phyloP scores from a whole-genome alignment of 768 basidiomycete species.

The Lentinula edodes region DNA sequence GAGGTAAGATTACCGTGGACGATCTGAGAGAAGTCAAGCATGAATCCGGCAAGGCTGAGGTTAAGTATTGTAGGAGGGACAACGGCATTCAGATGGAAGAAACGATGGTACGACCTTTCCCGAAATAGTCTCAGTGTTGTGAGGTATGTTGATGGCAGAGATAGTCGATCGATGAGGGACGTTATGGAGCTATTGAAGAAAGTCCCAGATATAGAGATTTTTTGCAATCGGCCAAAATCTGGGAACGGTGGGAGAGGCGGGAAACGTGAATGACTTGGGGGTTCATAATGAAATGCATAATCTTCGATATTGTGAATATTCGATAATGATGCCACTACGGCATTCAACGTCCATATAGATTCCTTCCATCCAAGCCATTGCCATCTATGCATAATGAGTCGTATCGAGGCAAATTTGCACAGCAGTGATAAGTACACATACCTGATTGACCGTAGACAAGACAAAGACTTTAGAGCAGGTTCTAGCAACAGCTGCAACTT shows the following conservation, averaged over 20 bases:
- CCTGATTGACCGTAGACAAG: background rate
- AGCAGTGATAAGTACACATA: background rate
- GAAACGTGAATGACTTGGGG: background rate
- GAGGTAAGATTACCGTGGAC: background rate
- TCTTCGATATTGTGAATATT: background rate
- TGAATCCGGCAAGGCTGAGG: background rate
- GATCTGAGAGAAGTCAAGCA: background rate
- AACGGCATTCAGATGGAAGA: background rate
- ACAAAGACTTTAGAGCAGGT: background rate
- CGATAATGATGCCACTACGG: background rate
- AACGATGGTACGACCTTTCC: background rate
- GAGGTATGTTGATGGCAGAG: background rate
- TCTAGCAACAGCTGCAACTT: background rate
- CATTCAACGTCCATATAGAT: background rate
- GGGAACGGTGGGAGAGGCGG: background rate
- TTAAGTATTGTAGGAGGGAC: background rate
- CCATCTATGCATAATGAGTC: background rate
- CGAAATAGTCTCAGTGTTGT: background rate
- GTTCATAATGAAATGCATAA: background rate
- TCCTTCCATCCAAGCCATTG: conserved; percentile 1
- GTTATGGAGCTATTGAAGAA: background rate
- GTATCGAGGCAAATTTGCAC: background rate
- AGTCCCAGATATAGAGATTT: background rate
- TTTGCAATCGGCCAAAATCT: background rate
- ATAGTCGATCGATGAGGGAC: background rate